These are phyloP conservation scores for Agmasoma carcini DNA, from an alignment of 371 early-diverging fungal genomes.

Conservation along the genomic window DNA sequence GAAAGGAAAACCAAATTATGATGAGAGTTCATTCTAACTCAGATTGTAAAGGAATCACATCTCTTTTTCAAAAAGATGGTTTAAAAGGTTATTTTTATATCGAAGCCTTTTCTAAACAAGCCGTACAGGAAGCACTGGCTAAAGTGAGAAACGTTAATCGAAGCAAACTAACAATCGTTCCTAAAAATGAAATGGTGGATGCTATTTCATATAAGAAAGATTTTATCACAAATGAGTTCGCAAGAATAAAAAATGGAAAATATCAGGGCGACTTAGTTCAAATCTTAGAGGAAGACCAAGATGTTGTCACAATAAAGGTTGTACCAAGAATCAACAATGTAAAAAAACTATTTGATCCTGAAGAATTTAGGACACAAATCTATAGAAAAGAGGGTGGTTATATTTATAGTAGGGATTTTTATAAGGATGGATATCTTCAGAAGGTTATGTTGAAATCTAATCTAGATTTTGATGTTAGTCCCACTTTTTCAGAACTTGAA, in stretches of 20 bases:
- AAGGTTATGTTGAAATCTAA: constrained; percentile 65
- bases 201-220: constrained; percentile 63
- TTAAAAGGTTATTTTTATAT: constrained; percentile 83
- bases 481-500: constrained; percentile 66
- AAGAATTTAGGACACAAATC: constrained; percentile 27
- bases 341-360: constrained; percentile 46
- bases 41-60: constrained; percentile 57
- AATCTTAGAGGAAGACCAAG: constrained; percentile 52
- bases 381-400: constrained; percentile 58
- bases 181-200: constrained; percentile 80
- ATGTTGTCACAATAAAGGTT: constrained; percentile 61
- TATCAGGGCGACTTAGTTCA: constrained; percentile 83
- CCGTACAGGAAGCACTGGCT: constrained; percentile 63
- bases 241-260: constrained; percentile 75
- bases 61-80: constrained; percentile 66
- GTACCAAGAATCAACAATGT: constrained; percentile 66
- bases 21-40: constrained; percentile 14
- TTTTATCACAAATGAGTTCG: constrained; percentile 68
- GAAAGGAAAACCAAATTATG: constrained; percentile 45
- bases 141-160: constrained; percentile 62
- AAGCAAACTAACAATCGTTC: constrained; percentile 66
- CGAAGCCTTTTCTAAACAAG: constrained; percentile 68
- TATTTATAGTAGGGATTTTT: constrained; percentile 63
- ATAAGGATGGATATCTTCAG: constrained; percentile 70
- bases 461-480: constrained; percentile 64